These are phyloP conservation scores for Fusarium newnesense DNA, from an alignment of 2,329 filamentous ascomycete species.

Conservation along the genomic window DNA sequence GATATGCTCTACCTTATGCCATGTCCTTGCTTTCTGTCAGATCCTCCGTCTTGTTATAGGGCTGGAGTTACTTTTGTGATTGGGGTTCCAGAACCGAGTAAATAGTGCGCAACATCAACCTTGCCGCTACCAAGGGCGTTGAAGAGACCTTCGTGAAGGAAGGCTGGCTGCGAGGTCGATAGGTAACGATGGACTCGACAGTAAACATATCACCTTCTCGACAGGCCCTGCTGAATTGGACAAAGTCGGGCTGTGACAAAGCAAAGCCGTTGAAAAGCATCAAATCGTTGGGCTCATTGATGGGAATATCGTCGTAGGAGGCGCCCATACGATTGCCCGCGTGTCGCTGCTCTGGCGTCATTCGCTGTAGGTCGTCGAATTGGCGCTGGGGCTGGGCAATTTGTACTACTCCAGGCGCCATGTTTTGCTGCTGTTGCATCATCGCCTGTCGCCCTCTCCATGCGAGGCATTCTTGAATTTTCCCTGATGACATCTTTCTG, in stretches of 20 bases:
- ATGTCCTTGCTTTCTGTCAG: too few species aligned
- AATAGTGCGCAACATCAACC: background rate
- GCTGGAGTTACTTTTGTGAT: slow-evolving; percentile 16
- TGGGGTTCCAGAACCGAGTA: slow-evolving; percentile 25
- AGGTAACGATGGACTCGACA: background rate
- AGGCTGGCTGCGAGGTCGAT: background rate
- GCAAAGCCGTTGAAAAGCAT: background rate
- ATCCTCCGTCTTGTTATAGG: too few species aligned
- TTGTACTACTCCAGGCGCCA: background rate
- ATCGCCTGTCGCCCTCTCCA: background rate
- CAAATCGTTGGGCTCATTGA: background rate
- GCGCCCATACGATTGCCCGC: background rate
- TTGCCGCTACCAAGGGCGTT: slow-evolving; percentile 15
- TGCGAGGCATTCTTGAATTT: background rate
- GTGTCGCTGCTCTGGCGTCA: background rate
- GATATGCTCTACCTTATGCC: too few species aligned
- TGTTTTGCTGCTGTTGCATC: background rate
- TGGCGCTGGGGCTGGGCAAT: background rate
- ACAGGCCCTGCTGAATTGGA: slow-evolving; percentile 20
- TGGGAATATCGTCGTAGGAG: background rate
- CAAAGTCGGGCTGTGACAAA: background rate
- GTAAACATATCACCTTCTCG: slow-evolving; percentile 1
- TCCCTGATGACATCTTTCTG: background rate
- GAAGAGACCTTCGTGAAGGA: background rate
- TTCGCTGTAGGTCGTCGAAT: background rate